These are phyloP conservation scores for Raffaelea ambrosiae DNA, from an alignment of 2,329 filamentous ascomycete species.

Conservation along the genomic window DNA sequence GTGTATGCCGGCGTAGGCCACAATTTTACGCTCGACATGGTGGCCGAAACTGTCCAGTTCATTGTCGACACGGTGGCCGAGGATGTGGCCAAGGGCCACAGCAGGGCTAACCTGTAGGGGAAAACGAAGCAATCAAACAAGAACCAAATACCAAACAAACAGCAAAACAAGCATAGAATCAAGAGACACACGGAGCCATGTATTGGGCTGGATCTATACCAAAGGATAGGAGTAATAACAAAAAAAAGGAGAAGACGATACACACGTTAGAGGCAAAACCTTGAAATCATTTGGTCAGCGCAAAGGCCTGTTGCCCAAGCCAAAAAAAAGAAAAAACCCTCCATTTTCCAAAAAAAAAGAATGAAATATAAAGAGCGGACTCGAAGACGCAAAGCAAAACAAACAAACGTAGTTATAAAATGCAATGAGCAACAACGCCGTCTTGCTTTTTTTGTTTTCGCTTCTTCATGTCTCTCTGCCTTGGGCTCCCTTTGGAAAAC, in stretches of 20 bases:
- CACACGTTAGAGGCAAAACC: background rate
- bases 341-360: background rate
- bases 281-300: too few species aligned
- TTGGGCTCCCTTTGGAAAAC: too few species aligned
- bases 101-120: background rate
- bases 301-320: too few species aligned
- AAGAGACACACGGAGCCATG: background rate
- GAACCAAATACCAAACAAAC: background rate
- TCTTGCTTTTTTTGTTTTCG: too few species aligned
- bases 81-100: slow-evolving; percentile 7
- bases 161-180: background rate
- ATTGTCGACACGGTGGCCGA: slow-evolving; percentile 38
- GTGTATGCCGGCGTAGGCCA: slow-evolving; percentile 64
- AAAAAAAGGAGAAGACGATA: background rate
- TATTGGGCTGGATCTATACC: background rate
- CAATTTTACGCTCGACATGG: slow-evolving; percentile 60
- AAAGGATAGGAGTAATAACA: background rate
- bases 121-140: background rate
- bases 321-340: too few species aligned
- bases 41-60: slow-evolving; percentile 56
- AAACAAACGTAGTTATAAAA: too few species aligned
- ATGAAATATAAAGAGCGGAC: background rate
- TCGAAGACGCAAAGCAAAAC: too few species aligned
- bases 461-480: too few species aligned
- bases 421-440: too few species aligned